Base-by-base conservation (phyloP, 2,329 filamentous ascomycete genomes). In the Talaromyces rugulosus region DNA sequence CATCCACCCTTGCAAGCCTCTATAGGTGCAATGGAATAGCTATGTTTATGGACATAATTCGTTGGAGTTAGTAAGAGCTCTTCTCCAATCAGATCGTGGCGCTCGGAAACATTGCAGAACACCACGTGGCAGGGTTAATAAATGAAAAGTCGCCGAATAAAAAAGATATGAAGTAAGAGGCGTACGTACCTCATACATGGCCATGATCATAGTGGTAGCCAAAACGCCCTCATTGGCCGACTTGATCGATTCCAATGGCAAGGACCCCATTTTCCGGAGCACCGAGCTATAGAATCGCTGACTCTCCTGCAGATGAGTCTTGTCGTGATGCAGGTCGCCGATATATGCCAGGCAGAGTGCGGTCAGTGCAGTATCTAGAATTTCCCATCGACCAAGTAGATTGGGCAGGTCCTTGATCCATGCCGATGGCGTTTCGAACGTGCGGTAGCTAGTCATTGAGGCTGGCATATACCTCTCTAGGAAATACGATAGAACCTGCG, bases 151-250 rank as follows among this genome's bases (percentile, higher is more conserved):
- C 50, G 0, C 18, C 18, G 47, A 31, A 8, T 30, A 31, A 16
- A 16, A 30, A 53, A 53, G 1, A 14, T n/a, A 47, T 18, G 23
- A 23, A 30, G 30, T 14, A 31, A 52, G 14, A n/a, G 47, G 28
- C 14, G 11, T 23, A 53, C 47, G 12, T 52, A 62, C 61, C 61
- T 62, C 61, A 56, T 62, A 62, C 61, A 62, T 59, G 31, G 61
- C 61, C 61, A 62, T 62, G 5, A 33, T 62, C 61, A 62, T 62
- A 12, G 61, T 59, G 16, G 56, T 59, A 30, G 61, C 59, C n/a
- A 62, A 47, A 18, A 62, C 57, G 4, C 56, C 61, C 23, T 62
- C 56, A 62, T 59, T 62, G 56, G 56, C 44, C 11, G 52, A 59
- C 36, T 56, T 62, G 31, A 62, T 54, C 16, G 33, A 56, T 33